A percentile compares a stretch with the other conserved stretches of the same genome.
These are phyloP conservation scores for Solanum piurae DNA, from an alignment of 257 asterid genomes.

Conservation along the genomic window DNA sequence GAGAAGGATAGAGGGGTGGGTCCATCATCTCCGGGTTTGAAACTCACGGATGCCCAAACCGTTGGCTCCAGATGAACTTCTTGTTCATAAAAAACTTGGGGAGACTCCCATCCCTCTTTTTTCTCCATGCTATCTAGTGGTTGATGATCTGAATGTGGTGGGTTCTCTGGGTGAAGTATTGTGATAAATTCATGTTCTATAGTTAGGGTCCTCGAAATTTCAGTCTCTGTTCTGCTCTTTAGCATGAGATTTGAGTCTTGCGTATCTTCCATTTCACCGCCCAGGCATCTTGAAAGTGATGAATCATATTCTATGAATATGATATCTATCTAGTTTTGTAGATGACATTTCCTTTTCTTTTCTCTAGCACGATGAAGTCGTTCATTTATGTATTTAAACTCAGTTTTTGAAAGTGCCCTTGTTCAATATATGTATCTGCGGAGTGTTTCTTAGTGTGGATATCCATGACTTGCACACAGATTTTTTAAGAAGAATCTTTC, in stretches of 20 bases:
- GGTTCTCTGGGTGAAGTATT: neutral
- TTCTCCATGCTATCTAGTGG: neutral
- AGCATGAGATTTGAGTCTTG: neutral
- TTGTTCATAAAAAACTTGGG: neutral
- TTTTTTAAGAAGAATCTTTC: neutral
- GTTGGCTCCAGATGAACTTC: neutral
- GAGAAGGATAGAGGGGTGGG: neutral
- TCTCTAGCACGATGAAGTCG: neutral
- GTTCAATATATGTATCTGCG: neutral
- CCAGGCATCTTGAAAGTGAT: no score
- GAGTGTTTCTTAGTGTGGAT: neutral
- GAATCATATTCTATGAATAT: no score
- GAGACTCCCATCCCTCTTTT: neutral
- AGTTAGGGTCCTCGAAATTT: neutral
- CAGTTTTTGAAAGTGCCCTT: neutral
- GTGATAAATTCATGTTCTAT: neutral
- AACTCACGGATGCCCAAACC: neutral
- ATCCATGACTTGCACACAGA: neutral
- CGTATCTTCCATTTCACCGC: no score
- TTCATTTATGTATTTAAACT: neutral
- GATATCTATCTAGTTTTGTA: neutral
- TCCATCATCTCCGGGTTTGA: neutral
- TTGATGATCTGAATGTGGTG: neutral
- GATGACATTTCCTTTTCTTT: neutral
- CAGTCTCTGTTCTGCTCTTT: neutral